Conservation (phyloP, 1,284 basidiomycete genomes). For the Ganoderma lingzhi region DNA sequence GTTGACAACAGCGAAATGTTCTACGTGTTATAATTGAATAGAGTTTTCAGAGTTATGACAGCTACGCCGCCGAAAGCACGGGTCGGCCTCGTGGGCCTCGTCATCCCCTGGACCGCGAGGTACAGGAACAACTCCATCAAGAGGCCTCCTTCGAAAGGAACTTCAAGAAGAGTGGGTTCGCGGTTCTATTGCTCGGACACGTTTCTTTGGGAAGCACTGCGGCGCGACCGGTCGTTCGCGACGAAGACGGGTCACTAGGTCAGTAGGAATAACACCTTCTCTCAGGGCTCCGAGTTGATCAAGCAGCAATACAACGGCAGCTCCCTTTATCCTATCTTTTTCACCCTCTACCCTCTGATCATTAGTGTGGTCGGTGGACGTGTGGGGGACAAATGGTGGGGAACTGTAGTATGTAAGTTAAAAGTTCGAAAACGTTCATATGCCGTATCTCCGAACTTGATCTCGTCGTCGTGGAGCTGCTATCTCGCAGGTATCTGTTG, state of each 20-base stretch:
- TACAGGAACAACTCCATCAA: background rate
- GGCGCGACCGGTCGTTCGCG: too few relatives aligned
- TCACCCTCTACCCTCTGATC: background rate
- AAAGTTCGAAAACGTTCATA: too few relatives aligned
- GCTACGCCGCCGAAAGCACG: background rate
- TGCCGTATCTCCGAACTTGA: too few relatives aligned
- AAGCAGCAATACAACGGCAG: background rate
- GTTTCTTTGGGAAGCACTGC: background rate
- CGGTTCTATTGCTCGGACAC: background rate
- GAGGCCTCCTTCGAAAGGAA: background rate
- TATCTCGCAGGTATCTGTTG: too few relatives aligned
- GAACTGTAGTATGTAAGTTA: too few relatives aligned
- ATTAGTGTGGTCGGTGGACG: background rate
- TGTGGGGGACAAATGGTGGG: background rate
- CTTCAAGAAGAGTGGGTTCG: background rate
- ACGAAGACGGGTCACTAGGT: too few relatives aligned
- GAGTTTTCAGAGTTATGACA: background rate
- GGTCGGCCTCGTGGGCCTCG: background rate
- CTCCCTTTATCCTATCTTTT: background rate
- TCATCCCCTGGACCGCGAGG: background rate
- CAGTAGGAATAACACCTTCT: too few relatives aligned
- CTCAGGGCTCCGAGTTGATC: background rate
- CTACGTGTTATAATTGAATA: background rate
- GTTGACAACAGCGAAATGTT: background rate
- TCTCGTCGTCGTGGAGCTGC: too few relatives aligned